Percentiles rank a stretch among this genome's conserved stretches.
Conservation (phyloP, 805 yeast species). For the Spathaspora boniae region DNA sequence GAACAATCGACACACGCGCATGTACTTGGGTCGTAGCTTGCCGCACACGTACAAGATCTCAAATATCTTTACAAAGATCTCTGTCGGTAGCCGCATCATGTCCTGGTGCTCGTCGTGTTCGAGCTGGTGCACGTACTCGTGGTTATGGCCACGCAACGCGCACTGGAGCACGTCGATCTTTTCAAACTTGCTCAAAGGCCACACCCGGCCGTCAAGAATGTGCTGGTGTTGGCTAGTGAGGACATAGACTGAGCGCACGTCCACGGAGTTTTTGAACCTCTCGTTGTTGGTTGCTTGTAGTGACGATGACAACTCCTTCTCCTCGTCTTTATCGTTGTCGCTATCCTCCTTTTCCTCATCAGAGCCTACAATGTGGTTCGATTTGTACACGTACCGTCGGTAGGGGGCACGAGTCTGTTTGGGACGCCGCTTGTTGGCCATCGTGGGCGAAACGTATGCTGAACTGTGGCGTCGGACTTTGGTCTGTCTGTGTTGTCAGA, state of each 20-base stretch:
- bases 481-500: background rate
- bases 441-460: slow-evolving; percentile 24
- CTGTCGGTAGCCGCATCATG: slow-evolving; percentile 37
- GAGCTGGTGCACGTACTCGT: slow-evolving; percentile 15
- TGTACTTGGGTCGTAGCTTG: slow-evolving; percentile 42
- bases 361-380: slow-evolving; percentile 23
- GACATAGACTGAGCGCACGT: slow-evolving; percentile 32
- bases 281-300: slow-evolving; percentile 6
- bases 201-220: slow-evolving; percentile 28
- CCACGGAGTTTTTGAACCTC: slow-evolving; percentile 17
- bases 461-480: background rate
- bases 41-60: slow-evolving; percentile 26
- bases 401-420: slow-evolving; percentile 79
- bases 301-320: slow-evolving; percentile 1
- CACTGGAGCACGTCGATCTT: slow-evolving; percentile 46
- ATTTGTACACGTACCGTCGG: slow-evolving; percentile 64
- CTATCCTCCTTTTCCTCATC: slow-evolving; percentile 25
- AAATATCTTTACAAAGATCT: slow-evolving; percentile 29
- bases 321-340: slow-evolving; percentile 11
- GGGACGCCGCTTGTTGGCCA: slow-evolving; percentile 88
- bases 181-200: slow-evolving; percentile 52
- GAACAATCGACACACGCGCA: slow-evolving; percentile 61
- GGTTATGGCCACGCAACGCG: slow-evolving; percentile 25
- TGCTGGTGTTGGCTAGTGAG: slow-evolving; percentile 20
- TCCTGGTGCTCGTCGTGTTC: slow-evolving; percentile 11